A percentile compares a stretch with the other conserved stretches of the same genome.
These are phyloP conservation scores for Suillus ampliporus DNA, from an alignment of 768 basidiomycete genomes.

Conservation along the genomic window DNA sequence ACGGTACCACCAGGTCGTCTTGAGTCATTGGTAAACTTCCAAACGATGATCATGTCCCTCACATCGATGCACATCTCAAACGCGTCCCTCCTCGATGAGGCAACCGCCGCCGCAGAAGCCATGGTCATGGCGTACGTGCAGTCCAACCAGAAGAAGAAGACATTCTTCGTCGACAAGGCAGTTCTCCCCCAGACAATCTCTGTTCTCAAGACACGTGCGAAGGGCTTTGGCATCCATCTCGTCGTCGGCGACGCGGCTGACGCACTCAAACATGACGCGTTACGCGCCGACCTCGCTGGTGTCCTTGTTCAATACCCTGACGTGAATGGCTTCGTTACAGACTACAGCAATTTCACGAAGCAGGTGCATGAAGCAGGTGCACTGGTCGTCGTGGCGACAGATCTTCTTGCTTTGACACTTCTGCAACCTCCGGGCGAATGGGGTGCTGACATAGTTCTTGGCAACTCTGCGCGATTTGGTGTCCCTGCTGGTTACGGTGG, in stretches of 20 bases:
- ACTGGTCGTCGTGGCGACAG: conserved; percentile 88
- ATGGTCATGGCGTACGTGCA: conserved; percentile 93
- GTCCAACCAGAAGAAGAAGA: conserved; percentile 71
- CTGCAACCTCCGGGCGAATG: conserved; percentile 97
- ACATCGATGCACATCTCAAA: conserved; percentile 96
- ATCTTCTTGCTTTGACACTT: conserved; percentile 90
- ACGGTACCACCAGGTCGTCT: conserved; percentile 70
- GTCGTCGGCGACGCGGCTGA: conserved; percentile 65
- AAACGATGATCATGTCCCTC: conserved; percentile 94
- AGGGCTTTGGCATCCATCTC: conserved; percentile 91
- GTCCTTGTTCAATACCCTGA: conserved; percentile 95
- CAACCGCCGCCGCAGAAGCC: conserved; percentile 92
- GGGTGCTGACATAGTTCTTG: conserved; percentile 96
- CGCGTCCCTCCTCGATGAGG: conserved; percentile 93
- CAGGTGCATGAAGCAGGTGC: conserved; percentile 75
- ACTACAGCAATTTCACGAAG: conserved; percentile 69
- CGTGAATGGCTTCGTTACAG: conserved; percentile 80
- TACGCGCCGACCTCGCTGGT: conserved; percentile 76
- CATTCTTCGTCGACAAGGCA: conserved; percentile 83
- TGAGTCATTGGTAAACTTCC: conserved; percentile 95
- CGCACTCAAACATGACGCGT: conserved; percentile 54
- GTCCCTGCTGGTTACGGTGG: conserved; percentile 98
- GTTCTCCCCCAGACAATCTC: conserved; percentile 90
- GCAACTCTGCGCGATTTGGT: conserved; percentile 96
- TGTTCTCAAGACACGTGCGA: conserved; percentile 89